Evolutionary conservation across 164 flowering plant species (phyloP).

Genomic region (Kingdonia uniflora): DNA sequence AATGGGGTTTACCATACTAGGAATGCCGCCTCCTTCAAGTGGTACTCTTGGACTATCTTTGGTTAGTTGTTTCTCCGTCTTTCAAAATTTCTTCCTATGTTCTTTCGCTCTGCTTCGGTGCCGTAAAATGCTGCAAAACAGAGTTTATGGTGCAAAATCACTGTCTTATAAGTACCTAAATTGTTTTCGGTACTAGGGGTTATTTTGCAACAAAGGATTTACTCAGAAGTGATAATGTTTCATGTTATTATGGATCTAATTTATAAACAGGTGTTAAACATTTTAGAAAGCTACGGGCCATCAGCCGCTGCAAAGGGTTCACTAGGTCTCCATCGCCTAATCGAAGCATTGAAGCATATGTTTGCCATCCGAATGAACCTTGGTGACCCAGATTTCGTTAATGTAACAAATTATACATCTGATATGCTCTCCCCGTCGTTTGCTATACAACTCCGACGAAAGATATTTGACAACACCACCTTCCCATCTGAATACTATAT

Average conservation of each 20-base stretch:
- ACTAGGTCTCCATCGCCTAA: conserved; percentile 68
- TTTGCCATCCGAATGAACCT: conserved; percentile 77
- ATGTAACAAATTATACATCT: conserved; percentile 31
- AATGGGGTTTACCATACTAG: conserved; percentile 65
- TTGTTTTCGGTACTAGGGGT: too few relatives aligned
- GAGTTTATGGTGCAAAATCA: too few relatives aligned
- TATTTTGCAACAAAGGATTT: too few relatives aligned
- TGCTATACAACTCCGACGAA: conserved; percentile 43
- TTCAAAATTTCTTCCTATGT: background rate
- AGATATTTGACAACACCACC: conserved; percentile 78
- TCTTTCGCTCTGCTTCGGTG: too few relatives aligned
- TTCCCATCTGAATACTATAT: conserved; percentile 70
- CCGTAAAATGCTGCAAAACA: too few relatives aligned
- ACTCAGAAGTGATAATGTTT: too few relatives aligned
- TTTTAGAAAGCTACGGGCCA: conserved; percentile 52
- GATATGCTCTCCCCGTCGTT: conserved; percentile 69
- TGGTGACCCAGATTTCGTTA: conserved; percentile 74
- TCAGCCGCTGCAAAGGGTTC: conserved; percentile 43
- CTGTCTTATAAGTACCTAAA: too few relatives aligned
- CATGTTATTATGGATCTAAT: background rate
- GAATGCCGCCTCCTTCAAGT: conserved; percentile 99
- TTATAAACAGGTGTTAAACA: conserved; percentile 53
- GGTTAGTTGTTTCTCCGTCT: conserved; percentile 26
- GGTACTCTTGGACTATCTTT: conserved; percentile 77
- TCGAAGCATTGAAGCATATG: conserved; percentile 91